Conservation (phyloP, 257 asterid genomes). For the Jacaranda mimosifolia region DNA sequence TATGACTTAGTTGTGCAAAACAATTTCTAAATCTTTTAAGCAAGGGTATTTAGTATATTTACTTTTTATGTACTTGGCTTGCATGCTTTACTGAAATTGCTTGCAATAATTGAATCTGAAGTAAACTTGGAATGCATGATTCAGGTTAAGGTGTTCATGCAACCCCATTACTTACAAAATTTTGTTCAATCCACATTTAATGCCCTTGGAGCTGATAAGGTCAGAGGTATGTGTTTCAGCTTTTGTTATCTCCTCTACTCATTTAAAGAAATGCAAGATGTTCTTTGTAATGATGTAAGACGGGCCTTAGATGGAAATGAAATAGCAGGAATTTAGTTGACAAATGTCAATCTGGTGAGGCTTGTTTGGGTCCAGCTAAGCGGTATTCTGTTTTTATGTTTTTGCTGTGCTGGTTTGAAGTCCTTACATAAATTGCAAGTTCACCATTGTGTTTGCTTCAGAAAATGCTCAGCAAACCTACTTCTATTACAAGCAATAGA, state of each 20-base stretch:
- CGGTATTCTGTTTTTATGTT: not conserved
- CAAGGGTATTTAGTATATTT: slow-evolving; percentile 5
- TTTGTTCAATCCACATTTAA: slow-evolving; percentile 89
- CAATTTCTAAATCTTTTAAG: slow-evolving; percentile 9
- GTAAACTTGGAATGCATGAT: slow-evolving; percentile 38
- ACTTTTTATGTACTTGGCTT: not conserved
- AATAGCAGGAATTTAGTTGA: not conserved
- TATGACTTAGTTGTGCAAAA: not conserved
- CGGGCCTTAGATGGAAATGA: slow-evolving; percentile 21
- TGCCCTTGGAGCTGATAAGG: slow-evolving; percentile 89
- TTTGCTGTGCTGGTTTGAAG: not conserved
- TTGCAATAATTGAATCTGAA: slow-evolving; percentile 37
- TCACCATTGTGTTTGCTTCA: not conserved
- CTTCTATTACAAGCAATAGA: not conserved
- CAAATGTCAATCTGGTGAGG: not conserved
- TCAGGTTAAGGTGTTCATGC: slow-evolving; percentile 93
- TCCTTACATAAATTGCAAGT: slow-evolving; percentile 2
- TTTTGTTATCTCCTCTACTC: slow-evolving; percentile 11
- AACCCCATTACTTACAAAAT: slow-evolving; percentile 87
- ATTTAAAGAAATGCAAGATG: slow-evolving; percentile 15
- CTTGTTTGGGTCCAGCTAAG: not conserved
- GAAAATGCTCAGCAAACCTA: not conserved
- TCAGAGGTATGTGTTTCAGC: slow-evolving; percentile 63
- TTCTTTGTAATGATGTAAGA: slow-evolving; percentile 1
- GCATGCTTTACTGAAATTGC: slow-evolving; percentile 8